Conservation (phyloP, 1,139 yeast genomes). For the Candida frijolesensis region DNA sequence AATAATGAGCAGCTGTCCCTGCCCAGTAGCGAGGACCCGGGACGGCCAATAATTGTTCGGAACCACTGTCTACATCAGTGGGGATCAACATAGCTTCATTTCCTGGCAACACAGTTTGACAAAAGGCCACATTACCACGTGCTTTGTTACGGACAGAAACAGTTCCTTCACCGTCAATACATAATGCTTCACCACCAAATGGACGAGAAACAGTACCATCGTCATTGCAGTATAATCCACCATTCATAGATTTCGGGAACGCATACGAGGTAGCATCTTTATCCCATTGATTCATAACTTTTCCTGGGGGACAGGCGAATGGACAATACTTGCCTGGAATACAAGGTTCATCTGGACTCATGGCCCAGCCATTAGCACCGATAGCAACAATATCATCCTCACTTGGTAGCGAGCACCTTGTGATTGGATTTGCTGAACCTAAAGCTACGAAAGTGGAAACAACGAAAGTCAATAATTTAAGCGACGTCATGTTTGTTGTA, state of each 20-base stretch:
- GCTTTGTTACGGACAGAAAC: constrained; percentile 61
- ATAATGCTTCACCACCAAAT: constrained; percentile 58
- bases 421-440: constrained; percentile 8
- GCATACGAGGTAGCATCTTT: constrained; percentile 57
- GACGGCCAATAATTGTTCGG: constrained; percentile 63
- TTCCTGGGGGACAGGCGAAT: constrained; percentile 86
- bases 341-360: constrained; percentile 77
- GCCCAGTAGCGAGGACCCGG: constrained; percentile 80
- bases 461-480: background rate
- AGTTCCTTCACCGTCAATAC: constrained; percentile 77
- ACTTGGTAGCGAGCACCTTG: constrained; percentile 62
- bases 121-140: constrained; percentile 68
- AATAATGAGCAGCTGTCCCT: constrained; percentile 82
- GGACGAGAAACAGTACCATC: constrained; percentile 72
- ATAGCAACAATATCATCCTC: constrained; percentile 68
- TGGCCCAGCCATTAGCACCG: constrained; percentile 81
- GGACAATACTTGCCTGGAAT: constrained; percentile 79
- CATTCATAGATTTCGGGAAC: constrained; percentile 74
- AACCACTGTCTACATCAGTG: constrained; percentile 56
- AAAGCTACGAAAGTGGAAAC: constrained; percentile 1
- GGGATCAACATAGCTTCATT: constrained; percentile 94
- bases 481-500: background rate
- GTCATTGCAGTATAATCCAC: constrained; percentile 76
- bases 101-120: constrained; percentile 93
- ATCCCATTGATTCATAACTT: constrained; percentile 81